Conservation (phyloP, 257 asterid genomes). For the Gentiana macrophylla region DNA sequence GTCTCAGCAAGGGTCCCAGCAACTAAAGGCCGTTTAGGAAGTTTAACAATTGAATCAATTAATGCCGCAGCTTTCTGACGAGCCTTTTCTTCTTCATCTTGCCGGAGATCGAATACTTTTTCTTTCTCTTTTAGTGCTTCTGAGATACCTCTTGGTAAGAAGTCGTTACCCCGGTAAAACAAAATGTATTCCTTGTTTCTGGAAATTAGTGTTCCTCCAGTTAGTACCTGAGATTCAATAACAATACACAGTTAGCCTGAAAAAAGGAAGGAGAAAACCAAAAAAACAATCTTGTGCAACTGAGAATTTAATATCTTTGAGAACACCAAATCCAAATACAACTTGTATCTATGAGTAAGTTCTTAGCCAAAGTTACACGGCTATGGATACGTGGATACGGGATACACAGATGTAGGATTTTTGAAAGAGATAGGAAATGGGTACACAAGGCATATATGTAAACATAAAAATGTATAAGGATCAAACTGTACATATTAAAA, state of each 20-base stretch:
- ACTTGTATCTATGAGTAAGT: too few relatives aligned
- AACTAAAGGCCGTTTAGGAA: conserved; percentile 44
- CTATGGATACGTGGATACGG: too few relatives aligned
- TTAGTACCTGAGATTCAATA: conserved; percentile 47
- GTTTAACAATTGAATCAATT: conserved; percentile 23
- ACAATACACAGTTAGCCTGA: background rate
- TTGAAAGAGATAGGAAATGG: too few relatives aligned
- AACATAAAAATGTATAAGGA: too few relatives aligned
- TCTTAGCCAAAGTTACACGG: too few relatives aligned
- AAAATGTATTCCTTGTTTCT: conserved; percentile 90
- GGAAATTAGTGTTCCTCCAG: conserved; percentile 85
- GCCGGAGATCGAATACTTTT: conserved; percentile 34
- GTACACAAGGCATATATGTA: too few relatives aligned
- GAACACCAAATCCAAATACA: too few relatives aligned
- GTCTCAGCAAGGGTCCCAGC: conserved; percentile 98
- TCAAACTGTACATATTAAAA: too few relatives aligned
- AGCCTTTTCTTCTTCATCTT: conserved; percentile 79
- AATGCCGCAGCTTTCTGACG: conserved; percentile 44
- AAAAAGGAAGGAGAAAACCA: too few relatives aligned
- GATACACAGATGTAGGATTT: too few relatives aligned
- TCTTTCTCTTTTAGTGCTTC: conserved; percentile 57
- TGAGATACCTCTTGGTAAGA: conserved; percentile 54
- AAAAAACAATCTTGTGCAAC: too few relatives aligned
- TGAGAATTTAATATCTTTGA: too few relatives aligned
- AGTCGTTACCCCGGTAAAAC: conserved; percentile 86